These are phyloP conservation scores for Henckelia pumila DNA, from an alignment of 257 asterid genomes.

Conservation along the genomic window DNA sequence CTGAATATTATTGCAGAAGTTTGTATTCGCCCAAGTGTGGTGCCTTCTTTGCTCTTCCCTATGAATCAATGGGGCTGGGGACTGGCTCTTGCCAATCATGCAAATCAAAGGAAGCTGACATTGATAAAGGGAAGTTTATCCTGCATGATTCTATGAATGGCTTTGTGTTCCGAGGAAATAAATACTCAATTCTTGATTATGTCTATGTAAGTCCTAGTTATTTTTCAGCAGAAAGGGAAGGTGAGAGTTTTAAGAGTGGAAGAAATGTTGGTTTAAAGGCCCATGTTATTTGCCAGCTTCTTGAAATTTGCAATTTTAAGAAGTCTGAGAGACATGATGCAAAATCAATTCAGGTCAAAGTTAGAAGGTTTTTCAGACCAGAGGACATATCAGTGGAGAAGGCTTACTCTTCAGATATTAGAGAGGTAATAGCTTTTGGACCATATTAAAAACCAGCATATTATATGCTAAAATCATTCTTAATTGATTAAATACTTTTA, in stretches of 20 bases:
- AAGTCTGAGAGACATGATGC: constrained; percentile 41
- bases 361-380: constrained; percentile 81
- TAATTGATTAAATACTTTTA: constrained; percentile 7
- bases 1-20: constrained; percentile 83
- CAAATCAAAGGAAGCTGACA: constrained; percentile 42
- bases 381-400: constrained; percentile 77
- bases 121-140: constrained; percentile 36
- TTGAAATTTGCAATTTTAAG: constrained; percentile 52
- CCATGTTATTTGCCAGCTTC: constrained; percentile 67
- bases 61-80: constrained; percentile 65
- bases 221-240: constrained; percentile 57
- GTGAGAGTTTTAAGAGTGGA: constrained; percentile 67
- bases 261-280: constrained; percentile 91
- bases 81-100: constrained; percentile 78
- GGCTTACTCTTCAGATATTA: constrained; percentile 80
- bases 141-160: constrained; percentile 46
- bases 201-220: constrained; percentile 66
- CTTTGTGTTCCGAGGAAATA: constrained; percentile 55
- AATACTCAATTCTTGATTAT: constrained; percentile 61
- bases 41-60: constrained; percentile 72
- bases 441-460: constrained; percentile 3
- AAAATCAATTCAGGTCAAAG: constrained; percentile 49
- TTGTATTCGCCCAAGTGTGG: constrained; percentile 84
- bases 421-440: constrained; percentile 71
- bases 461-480: neutral